Conservation (phyloP, 2,329 filamentous ascomycete species). For the Blastomyces parvus region DNA sequence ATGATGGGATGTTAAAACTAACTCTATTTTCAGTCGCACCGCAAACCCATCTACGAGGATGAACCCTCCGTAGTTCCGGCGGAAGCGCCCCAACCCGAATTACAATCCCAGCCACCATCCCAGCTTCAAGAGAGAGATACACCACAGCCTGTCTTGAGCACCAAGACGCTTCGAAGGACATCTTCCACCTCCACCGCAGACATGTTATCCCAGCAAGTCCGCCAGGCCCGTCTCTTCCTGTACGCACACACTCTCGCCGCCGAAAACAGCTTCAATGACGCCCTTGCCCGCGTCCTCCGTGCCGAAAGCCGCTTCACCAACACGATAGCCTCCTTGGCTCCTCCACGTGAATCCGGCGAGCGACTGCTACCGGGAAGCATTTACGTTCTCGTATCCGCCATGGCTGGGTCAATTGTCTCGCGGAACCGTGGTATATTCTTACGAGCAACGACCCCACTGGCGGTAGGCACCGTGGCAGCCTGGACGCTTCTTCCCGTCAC, state of each 20-base stretch:
- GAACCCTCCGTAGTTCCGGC: constrained; percentile 7
- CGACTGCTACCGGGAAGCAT: constrained; percentile 78
- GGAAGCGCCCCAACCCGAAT: neutral
- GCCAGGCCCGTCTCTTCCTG: constrained; percentile 67
- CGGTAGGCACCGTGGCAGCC: constrained; percentile 71
- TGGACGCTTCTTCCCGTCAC: constrained; percentile 82
- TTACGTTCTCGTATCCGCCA: constrained; percentile 86
- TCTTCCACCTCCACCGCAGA: constrained; percentile 65
- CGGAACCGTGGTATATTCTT: constrained; percentile 80
- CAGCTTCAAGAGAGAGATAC: constrained; percentile 9
- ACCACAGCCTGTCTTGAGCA: neutral
- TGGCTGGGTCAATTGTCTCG: constrained; percentile 87
- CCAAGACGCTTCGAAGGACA: constrained; percentile 14
- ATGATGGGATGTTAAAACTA: constrained; percentile 5
- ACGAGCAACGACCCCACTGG: constrained; percentile 64
- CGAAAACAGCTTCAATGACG: constrained; percentile 74
- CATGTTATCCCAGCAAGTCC: constrained; percentile 73
- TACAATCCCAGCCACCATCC: constrained; percentile 6
- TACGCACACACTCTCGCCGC: constrained; percentile 63
- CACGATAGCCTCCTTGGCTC: constrained; percentile 81
- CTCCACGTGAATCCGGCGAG: constrained; percentile 75
- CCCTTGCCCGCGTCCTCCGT: constrained; percentile 69
- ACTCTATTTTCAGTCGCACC: constrained; percentile 10
- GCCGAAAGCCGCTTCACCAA: constrained; percentile 84
- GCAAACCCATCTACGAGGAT: constrained; percentile 19